Conservation (phyloP, 2,329 filamentous ascomycete species). For the Pseudogymnoascus sp. region DNA sequence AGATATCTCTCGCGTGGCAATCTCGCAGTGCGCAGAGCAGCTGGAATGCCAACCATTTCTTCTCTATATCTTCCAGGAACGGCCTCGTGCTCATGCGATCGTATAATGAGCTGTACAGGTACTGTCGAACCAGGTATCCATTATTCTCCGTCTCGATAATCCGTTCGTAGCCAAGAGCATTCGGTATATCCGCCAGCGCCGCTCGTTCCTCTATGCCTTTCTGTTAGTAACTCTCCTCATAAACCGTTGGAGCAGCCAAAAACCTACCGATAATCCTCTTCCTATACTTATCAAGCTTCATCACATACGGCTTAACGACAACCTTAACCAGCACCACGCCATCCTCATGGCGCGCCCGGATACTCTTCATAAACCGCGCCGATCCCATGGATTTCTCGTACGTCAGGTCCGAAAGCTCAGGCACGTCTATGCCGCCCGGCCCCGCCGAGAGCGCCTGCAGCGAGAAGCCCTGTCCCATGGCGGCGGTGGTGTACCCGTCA, state of each 20-base stretch:
- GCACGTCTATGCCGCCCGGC: conserved; percentile 86
- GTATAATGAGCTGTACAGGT: conserved; percentile 92
- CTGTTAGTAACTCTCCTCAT: conserved; percentile 14
- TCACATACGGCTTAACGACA: conserved; percentile 83
- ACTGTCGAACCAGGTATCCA: conserved; percentile 90
- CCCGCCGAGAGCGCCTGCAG: conserved; percentile 85
- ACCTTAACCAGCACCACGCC: conserved; percentile 91
- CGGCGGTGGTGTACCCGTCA: conserved; percentile 19
- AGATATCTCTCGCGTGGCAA: conserved; percentile 81
- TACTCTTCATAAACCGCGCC: conserved; percentile 93
- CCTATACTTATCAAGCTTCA: conserved; percentile 74
- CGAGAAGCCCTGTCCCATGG: conserved; percentile 95
- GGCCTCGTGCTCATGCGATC: conserved; percentile 94
- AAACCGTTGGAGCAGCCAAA: not conserved
- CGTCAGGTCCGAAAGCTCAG: conserved; percentile 80
- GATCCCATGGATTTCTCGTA: conserved; percentile 91
- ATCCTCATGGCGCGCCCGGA: conserved; percentile 81
- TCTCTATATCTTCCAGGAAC: conserved; percentile 94
- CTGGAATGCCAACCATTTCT: conserved; percentile 97
- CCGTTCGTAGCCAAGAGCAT: conserved; percentile 83
- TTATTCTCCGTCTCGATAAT: conserved; percentile 87
- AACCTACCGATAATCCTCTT: conserved; percentile 64
- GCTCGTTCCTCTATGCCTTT: conserved; percentile 64
- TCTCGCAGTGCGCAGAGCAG: conserved; percentile 86
- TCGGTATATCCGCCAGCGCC: conserved; percentile 73